A percentile compares a stretch with the other conserved stretches of the same genome.
Evolutionary conservation across 805 yeast genomes (phyloP).

Genomic region (Cyberlindnera americana): DNA sequence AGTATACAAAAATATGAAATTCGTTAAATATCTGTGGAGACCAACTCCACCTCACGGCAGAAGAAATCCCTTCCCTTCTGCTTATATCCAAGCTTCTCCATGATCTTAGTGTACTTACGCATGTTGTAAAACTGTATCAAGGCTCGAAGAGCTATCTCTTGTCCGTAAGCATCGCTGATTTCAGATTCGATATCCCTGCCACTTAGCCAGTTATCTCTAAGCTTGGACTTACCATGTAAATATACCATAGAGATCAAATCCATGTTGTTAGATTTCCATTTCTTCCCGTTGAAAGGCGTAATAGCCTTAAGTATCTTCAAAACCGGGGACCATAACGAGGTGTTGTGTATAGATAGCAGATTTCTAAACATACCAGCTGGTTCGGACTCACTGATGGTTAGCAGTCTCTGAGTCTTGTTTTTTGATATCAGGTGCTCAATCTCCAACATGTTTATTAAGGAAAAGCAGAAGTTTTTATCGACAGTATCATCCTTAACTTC

Average conservation of each 20-base stretch:
- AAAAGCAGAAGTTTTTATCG: slow-evolving; percentile 40
- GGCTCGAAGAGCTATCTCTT: slow-evolving; percentile 80
- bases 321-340: slow-evolving; percentile 61
- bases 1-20: too few species aligned
- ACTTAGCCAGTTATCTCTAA: slow-evolving; percentile 85
- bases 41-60: slow-evolving; percentile 36
- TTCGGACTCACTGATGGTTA: slow-evolving; percentile 56
- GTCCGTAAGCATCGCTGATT: slow-evolving; percentile 72
- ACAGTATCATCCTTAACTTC: neutral
- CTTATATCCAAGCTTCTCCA: slow-evolving; percentile 57
- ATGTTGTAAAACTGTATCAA: slow-evolving; percentile 73
- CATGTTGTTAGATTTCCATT: slow-evolving; percentile 93
- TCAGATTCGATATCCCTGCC: slow-evolving; percentile 78
- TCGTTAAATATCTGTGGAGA: slow-evolving; percentile 1
- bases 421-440: slow-evolving; percentile 56
- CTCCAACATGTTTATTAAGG: slow-evolving; percentile 48
- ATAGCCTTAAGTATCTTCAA: slow-evolving; percentile 72
- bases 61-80: slow-evolving; percentile 39
- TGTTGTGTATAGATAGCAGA: slow-evolving; percentile 57
- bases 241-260: slow-evolving; percentile 86
- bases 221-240: slow-evolving; percentile 62
- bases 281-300: slow-evolving; percentile 87
- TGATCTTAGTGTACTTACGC: slow-evolving; percentile 47
- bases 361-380: slow-evolving; percentile 62
- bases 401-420: slow-evolving; percentile 69